phyloP scores from a whole-genome alignment of 179 eudicot genomes.

The Heliamphora pulchella region DNA sequence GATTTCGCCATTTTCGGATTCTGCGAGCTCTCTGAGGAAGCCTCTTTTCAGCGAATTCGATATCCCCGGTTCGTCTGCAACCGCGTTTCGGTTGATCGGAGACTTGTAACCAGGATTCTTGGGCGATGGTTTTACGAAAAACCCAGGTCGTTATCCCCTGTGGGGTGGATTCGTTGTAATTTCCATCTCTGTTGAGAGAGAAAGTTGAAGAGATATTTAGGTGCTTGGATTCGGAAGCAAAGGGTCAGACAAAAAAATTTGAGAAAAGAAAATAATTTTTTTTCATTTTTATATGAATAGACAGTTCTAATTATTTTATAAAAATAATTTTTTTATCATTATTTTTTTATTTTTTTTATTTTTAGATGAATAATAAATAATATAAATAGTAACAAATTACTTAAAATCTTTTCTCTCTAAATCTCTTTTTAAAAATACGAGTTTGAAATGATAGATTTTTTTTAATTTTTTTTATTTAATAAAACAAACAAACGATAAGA shows the following conservation, averaged over 20 bases:
- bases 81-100: conserved; percentile 29
- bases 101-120: conserved; percentile 49
- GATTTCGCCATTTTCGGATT: conserved; percentile 18
- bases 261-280: too few species aligned
- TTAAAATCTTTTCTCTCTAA: too few species aligned
- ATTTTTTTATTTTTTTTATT: too few species aligned
- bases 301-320: too few species aligned
- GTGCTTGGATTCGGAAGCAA: conserved; percentile 23
- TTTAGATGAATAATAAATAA: too few species aligned
- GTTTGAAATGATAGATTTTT: too few species aligned
- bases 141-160: conserved; percentile 50
- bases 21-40: conserved; percentile 30
- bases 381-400: too few species aligned
- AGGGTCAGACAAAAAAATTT: conserved; percentile 17
- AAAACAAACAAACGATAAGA: too few species aligned
- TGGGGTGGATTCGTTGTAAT: conserved; percentile 51
- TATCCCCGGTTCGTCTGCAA: conserved; percentile 53
- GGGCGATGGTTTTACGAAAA: conserved; percentile 42
- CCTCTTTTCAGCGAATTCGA: conserved; percentile 60
- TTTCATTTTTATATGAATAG: too few species aligned
- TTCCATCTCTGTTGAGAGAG: conserved; percentile 66
- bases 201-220: conserved; percentile 18
- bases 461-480: too few species aligned
- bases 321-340: too few species aligned
- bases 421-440: too few species aligned